phyloP scores from a whole-genome alignment of 768 basidiomycete species.

The Dendrothele bispora region DNA sequence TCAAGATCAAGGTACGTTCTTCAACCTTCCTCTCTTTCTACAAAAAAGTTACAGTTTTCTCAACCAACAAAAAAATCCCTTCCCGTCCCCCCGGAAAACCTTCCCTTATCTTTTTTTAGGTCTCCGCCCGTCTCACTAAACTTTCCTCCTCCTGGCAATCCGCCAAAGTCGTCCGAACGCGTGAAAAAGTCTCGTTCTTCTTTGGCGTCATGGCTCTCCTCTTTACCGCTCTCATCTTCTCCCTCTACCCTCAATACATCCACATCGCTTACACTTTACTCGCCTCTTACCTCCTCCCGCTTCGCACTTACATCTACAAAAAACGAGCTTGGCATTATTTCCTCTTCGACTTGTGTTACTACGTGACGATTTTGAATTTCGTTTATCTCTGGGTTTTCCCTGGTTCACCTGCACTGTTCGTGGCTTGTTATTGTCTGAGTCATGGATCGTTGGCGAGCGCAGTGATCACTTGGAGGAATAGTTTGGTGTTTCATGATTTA shows the following conservation, averaged over 20 bases:
- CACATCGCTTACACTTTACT: constrained; percentile 86
- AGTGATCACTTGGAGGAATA: constrained; percentile 98
- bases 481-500: constrained; percentile 94
- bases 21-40: no score
- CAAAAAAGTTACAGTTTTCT: no score
- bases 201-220: constrained; percentile 90
- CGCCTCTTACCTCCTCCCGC: constrained; percentile 75
- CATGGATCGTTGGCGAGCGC: constrained; percentile 91
- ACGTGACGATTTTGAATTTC: constrained; percentile 88
- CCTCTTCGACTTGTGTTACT: constrained; percentile 92
- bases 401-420: constrained; percentile 71
- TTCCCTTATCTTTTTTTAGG: constrained; percentile 38
- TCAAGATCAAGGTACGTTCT: constrained; percentile 75
- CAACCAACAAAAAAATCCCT: no score
- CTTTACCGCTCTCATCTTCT: constrained; percentile 82
- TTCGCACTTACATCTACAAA: constrained; percentile 87
- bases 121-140: constrained; percentile 75
- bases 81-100: background rate
- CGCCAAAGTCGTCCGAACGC: constrained; percentile 79
- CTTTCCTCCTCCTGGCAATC: constrained; percentile 91
- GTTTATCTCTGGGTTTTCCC: constrained; percentile 92
- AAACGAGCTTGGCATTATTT: constrained; percentile 94
- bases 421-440: constrained; percentile 90
- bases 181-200: constrained; percentile 89
- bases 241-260: constrained; percentile 82